These are phyloP conservation scores for Hanseniaspora sp. DNA, from an alignment of 1,139 yeast species.

Conservation along the genomic window DNA sequence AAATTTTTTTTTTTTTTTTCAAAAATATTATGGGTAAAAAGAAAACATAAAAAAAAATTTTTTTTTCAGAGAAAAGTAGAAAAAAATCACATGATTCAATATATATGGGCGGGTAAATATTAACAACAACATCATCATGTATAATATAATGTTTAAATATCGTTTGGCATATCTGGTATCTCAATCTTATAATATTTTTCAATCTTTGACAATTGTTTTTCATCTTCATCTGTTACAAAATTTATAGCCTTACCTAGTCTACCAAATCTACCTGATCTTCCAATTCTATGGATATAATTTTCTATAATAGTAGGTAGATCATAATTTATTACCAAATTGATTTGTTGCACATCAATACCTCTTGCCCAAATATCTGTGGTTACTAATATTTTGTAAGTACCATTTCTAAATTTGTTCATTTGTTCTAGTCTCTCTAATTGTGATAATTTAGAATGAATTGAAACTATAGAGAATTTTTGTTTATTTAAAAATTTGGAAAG, in stretches of 20 bases:
- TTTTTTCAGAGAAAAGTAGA: too few relatives aligned
- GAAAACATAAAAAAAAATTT: too few relatives aligned
- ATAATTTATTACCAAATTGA: constrained; percentile 85
- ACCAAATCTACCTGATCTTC: constrained; percentile 91
- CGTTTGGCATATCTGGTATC: constrained; percentile 81
- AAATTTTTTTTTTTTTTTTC: too few relatives aligned
- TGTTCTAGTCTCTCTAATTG: constrained; percentile 83
- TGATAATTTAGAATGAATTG: constrained; percentile 97
- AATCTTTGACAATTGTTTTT: constrained; percentile 48
- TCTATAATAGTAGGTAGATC: constrained; percentile 79
- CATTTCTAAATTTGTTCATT: constrained; percentile 76
- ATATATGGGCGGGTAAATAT: too few relatives aligned
- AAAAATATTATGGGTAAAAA: too few relatives aligned
- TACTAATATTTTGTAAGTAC: constrained; percentile 70
- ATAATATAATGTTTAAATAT: constrained; percentile 49
- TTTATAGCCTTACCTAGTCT: constrained; percentile 92
- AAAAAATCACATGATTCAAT: too few relatives aligned
- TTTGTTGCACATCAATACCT: constrained; percentile 95
- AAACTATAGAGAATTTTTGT: constrained; percentile 76
- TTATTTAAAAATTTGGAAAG: constrained; percentile 62
- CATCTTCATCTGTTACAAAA: constrained; percentile 66
- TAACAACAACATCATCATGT: too few relatives aligned
- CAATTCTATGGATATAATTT: constrained; percentile 87
- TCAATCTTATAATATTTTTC: constrained; percentile 68
- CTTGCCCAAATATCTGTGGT: constrained; percentile 98